phyloP scores from a whole-genome alignment of 73 alveolate genomes.

The Tetrahymena elliotti region DNA sequence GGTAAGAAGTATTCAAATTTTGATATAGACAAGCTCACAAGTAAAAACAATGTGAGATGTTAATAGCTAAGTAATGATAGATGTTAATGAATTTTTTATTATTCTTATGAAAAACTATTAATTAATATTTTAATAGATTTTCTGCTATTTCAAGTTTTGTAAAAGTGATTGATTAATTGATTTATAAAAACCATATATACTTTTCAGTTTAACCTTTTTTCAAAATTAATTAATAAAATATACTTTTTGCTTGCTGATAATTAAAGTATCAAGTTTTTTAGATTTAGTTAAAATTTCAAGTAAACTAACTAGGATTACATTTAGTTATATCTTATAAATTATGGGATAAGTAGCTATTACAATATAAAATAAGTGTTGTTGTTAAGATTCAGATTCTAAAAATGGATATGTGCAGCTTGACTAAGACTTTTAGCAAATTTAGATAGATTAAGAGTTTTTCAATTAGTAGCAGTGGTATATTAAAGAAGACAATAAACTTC shows the following conservation, averaged over 20 bases:
- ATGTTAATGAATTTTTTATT: neutral
- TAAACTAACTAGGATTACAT: neutral
- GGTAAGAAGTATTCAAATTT: neutral
- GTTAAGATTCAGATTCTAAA: neutral
- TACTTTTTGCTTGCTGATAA: neutral
- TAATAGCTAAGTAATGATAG: neutral
- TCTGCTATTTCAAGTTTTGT: neutral
- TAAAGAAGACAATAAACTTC: conserved; percentile 8
- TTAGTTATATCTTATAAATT: neutral
- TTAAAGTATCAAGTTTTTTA: neutral
- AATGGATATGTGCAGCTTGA: neutral
- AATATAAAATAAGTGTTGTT: neutral
- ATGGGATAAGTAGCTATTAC: neutral
- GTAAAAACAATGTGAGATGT: neutral
- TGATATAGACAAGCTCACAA: neutral
- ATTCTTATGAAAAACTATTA: neutral
- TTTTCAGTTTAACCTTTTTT: neutral
- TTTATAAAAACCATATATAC: neutral
- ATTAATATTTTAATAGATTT: no score
- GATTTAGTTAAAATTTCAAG: neutral
- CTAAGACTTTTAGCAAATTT: neutral
- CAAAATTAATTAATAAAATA: neutral
- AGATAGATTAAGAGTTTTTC: conserved; percentile 15
- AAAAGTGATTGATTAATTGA: neutral
- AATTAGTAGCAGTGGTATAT: conserved; percentile 35